Evolutionary conservation across 306 rosid genomes (phyloP), one percentile per base, ranked within the genome.

Genomic region (Cucurbita argyrosperma): DNA sequence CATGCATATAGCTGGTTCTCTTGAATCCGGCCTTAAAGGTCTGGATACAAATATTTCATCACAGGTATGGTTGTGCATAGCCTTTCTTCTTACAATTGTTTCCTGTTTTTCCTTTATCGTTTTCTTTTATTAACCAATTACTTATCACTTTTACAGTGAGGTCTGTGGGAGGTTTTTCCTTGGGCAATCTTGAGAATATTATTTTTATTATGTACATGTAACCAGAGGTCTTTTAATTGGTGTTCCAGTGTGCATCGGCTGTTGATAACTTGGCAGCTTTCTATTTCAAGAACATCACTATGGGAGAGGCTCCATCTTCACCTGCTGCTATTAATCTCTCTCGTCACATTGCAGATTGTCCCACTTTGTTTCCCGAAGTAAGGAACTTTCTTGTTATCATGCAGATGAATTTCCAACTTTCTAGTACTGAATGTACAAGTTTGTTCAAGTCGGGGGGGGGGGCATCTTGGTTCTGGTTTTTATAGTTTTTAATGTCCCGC

Each of bases 11-110:
- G 96, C 90, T 81, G 89, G 96, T 61, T 95, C 99, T 79, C 96
- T 95, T 76, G 99, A 91, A 86, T 91, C 99, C 58, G 99, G 99
- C 68, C 97, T 95, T 38, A 95, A 95, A 83, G 99, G 99, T 79
- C 83, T 95, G 77, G 99, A 95, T 82, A 81, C 96, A 11, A 87
- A 80, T 79, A 91, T 95, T 80, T 89, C 97, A 77, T 91, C 99
- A 16, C 97, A 95, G 99, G 99, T 95, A 72, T 73, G 82, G 12
- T 47, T 14, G 12, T 45, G 40, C 40, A 46, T 21, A 23, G n/a
- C 37, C 78, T 23, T 80, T 82, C 74, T 75, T 57, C 65, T 19
- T 30, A 46, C 39, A 16, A 71, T 47, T 53, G 66, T 16, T 40
- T 4, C 18, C 6, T 55, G 52, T 10, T 59, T 65, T 52, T 71